These are phyloP conservation scores for Lathyrus sativus DNA, from an alignment of 306 rosid genomes.

Conservation along the genomic window DNA sequence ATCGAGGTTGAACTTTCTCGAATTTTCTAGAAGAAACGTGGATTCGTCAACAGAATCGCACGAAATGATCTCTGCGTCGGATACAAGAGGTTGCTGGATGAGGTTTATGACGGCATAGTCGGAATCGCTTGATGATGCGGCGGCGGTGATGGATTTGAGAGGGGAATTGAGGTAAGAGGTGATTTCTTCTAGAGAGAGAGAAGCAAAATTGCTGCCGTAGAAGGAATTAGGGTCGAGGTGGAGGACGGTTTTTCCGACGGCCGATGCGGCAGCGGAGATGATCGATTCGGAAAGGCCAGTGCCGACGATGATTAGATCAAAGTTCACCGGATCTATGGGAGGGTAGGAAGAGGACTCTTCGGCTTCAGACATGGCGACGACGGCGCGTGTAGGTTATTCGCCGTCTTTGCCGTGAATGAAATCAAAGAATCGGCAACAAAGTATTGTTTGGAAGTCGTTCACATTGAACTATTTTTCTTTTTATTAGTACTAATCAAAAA, in stretches of 20 bases:
- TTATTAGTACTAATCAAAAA: no score
- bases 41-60: slow-evolving; percentile 44
- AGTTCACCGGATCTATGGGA: slow-evolving; percentile 71
- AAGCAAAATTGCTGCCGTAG: slow-evolving; percentile 74
- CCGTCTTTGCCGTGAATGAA: slow-evolving; percentile 26
- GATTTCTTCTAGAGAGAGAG: slow-evolving; percentile 61
- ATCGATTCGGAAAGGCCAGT: slow-evolving; percentile 70
- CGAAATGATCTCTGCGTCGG: slow-evolving; percentile 48
- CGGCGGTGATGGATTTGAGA: slow-evolving; percentile 23
- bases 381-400: slow-evolving; percentile 36
- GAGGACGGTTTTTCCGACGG: slow-evolving; percentile 72
- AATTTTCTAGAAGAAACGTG: slow-evolving; percentile 40
- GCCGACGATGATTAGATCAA: slow-evolving; percentile 78
- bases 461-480: no score
- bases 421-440: neutral
- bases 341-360: slow-evolving; percentile 46
- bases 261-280: slow-evolving; percentile 73
- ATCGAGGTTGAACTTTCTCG: slow-evolving; percentile 68
- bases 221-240: slow-evolving; percentile 77
- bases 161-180: slow-evolving; percentile 59
- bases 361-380: slow-evolving; percentile 52
- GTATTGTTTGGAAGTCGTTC: no score
- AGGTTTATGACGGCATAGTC: slow-evolving; percentile 50
- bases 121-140: neutral
- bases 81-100: slow-evolving; percentile 40